phyloP scores from a whole-genome alignment of 768 basidiomycete genomes.

The Termitomyces sp. region DNA sequence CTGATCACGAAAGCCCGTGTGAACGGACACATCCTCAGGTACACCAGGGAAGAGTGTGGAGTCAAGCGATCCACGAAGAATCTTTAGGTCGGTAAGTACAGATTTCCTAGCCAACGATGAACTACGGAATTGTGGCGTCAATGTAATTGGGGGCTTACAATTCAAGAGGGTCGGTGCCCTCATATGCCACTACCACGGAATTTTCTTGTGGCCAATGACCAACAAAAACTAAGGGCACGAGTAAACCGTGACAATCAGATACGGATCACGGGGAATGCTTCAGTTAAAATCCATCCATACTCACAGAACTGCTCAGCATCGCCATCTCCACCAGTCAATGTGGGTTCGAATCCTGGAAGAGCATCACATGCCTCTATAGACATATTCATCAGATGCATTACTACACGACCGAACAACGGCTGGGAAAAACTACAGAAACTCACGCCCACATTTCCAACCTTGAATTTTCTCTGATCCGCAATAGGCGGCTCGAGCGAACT shows the following conservation, averaged over 20 bases:
- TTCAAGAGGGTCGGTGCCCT: constrained; percentile 47
- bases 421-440: background rate
- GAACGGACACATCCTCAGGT: constrained; percentile 35
- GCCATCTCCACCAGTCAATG: constrained; percentile 29
- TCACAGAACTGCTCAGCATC: constrained; percentile 29
- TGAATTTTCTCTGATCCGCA: constrained; percentile 23
- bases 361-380: constrained; percentile 28
- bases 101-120: constrained; percentile 28
- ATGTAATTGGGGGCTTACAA: constrained; percentile 26
- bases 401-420: background rate
- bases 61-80: constrained; percentile 35
- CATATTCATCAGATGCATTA: background rate
- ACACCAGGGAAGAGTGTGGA: constrained; percentile 47
- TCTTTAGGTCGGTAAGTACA: constrained; percentile 42
- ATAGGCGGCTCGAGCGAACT: constrained; percentile 32
- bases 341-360: constrained; percentile 26
- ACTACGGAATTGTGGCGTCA: background rate
- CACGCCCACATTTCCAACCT: constrained; percentile 29
- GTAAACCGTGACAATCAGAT: background rate
- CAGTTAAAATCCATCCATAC: constrained; percentile 5
- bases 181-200: constrained; percentile 45
- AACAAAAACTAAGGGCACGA: constrained; percentile 26
- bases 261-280: background rate
- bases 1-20: constrained; percentile 47
- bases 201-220: constrained; percentile 44